Evolutionary conservation across 768 basidiomycete species (phyloP), one percentile per base, ranked within the genome.

Genomic region (Hydnum rufescens): DNA sequence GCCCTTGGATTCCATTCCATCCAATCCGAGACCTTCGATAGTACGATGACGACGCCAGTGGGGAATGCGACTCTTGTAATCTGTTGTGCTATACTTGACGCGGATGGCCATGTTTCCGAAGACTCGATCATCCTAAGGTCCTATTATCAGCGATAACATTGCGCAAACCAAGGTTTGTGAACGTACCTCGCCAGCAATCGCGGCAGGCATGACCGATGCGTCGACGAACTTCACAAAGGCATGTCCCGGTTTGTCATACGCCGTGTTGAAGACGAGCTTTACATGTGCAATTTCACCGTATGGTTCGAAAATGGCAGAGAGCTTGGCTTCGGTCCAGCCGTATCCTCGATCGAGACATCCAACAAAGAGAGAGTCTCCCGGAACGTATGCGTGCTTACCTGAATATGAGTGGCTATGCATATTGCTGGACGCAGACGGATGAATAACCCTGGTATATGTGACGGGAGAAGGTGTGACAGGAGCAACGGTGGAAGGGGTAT

Each of bases 301-400:
- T 16, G 6, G 16, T 6, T 16, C 16, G 32, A 50, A 50, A 34
- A 50, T 25, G 13, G 6, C 31, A 16, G 8, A 31, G 32, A 50
- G 26, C 25, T 18, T 32, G 61, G 64, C 5, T 55, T 65, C 58
- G 62, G 63, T 25, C 56, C 55, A 22, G 60, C 66, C 25, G 64
- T 59, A 54, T 64, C 63, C 64, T 61, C 59, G 51, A 64, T 66
- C 56, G 64, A 67, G 58, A 55, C 65, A 29, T 65, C 66, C 16
- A 50, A 50, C 30, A 26, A 50, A 50, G 32, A 50, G 49, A 6
- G 49, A 29, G 16, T 47, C 36, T 13, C 36, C 22, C 22, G 36
- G 36, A 22, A 39, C 13, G 13, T 39, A 22, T 22, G 13, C 13
- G 22, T 13, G 36, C 13, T 22, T 39, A 22, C 13, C 44, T 47